Conservation (phyloP, 1,139 yeast species). For the Suhomyces atakaporum region DNA sequence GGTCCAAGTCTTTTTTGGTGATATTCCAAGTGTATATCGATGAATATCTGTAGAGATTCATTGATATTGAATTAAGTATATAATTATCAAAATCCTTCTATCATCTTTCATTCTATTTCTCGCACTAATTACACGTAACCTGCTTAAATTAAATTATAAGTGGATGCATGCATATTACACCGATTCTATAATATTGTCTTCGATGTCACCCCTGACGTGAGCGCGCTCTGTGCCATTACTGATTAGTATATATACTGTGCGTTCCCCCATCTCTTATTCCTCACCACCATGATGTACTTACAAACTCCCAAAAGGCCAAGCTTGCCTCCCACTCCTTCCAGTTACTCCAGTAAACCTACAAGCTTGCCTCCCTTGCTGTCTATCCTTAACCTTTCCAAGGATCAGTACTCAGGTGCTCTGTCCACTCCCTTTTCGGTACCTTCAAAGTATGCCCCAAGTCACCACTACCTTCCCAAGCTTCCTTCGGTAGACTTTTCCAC, state of each 20-base stretch:
- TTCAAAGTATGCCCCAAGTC: slow-evolving; percentile 2
- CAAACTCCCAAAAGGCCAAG: slow-evolving; percentile 35
- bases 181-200: no score
- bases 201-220: slow-evolving; percentile 6
- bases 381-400: slow-evolving; percentile 22
- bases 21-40: no score
- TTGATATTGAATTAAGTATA: no score
- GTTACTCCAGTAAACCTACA: slow-evolving; percentile 22
- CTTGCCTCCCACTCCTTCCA: slow-evolving; percentile 30
- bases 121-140: no score
- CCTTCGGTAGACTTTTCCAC: slow-evolving; percentile 14
- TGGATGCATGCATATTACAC: no score
- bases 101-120: no score
- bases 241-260: slow-evolving; percentile 5
- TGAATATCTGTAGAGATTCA: no score
- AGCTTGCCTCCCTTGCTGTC: slow-evolving; percentile 48
- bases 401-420: slow-evolving; percentile 6
- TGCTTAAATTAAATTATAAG: no score
- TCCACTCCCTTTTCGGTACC: slow-evolving; percentile 13
- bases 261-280: background rate
- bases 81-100: no score
- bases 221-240: background rate
- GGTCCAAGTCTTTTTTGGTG: no score
- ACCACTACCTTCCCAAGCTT: slow-evolving; percentile 7
- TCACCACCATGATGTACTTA: slow-evolving; percentile 16